Percentiles rank a stretch among this genome's conserved stretches.
These are phyloP conservation scores for Aspergillus spinulosporus DNA, from an alignment of 2,329 filamentous ascomycete genomes.

Conservation along the genomic window DNA sequence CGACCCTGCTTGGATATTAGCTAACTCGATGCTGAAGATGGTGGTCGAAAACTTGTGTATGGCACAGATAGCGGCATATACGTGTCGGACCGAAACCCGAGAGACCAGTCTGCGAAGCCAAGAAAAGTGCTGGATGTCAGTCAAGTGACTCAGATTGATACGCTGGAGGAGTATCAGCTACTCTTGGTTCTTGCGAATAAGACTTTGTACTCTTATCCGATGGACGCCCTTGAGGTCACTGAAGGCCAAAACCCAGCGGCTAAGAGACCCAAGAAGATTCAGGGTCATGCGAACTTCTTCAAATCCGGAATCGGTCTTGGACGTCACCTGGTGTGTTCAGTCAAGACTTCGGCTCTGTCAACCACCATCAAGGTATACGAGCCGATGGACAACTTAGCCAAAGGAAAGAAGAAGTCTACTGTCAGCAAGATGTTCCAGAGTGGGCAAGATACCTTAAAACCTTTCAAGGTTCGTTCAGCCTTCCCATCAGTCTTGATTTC, in stretches of 20 bases:
- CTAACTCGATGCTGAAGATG: constrained; percentile 60
- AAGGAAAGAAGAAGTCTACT: constrained; percentile 93
- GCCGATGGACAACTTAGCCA: constrained; percentile 89
- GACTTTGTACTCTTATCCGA: constrained; percentile 82
- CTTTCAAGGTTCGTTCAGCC: constrained; percentile 67
- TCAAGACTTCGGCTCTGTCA: constrained; percentile 89
- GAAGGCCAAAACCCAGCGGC: constrained; percentile 71
- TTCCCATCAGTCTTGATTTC: constrained; percentile 5
- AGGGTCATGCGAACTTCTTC: constrained; percentile 98
- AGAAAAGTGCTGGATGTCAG: constrained; percentile 81
- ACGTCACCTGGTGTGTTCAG: constrained; percentile 90
- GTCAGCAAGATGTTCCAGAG: constrained; percentile 93
- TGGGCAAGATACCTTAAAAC: constrained; percentile 91
- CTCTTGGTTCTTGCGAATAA: constrained; percentile 91
- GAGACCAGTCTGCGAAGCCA: constrained; percentile 71
- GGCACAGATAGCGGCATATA: constrained; percentile 95
- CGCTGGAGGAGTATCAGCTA: constrained; percentile 91
- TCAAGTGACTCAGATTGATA: constrained; percentile 91
- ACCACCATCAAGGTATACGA: constrained; percentile 99
- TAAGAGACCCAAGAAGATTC: constrained; percentile 92
- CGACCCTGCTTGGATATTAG: not conserved
- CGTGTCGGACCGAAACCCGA: constrained; percentile 84
- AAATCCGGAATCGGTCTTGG: constrained; percentile 94
- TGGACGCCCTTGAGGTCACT: constrained; percentile 80
- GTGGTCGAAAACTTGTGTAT: constrained; percentile 89